A percentile compares a stretch with the other conserved stretches of the same genome.
Evolutionary conservation across 2,329 filamentous ascomycete genomes (phyloP).

Genomic region (Herpotrichia juniperi): DNA sequence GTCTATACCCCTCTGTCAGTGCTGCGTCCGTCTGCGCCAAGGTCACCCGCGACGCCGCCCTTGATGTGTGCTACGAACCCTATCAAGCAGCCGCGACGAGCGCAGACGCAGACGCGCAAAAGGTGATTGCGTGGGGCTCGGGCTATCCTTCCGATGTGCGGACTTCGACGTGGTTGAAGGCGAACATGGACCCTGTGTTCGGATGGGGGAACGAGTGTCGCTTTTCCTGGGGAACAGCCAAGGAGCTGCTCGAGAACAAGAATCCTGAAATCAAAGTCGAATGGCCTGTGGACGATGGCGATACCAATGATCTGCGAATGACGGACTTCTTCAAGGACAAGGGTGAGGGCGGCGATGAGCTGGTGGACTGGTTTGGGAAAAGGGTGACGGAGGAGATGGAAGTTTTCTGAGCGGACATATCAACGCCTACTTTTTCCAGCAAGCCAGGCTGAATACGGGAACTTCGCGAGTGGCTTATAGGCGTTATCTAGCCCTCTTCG

Average conservation of each 20-base stretch:
- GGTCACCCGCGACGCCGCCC: constrained; percentile 87
- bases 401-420: constrained; percentile 62
- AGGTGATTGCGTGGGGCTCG: constrained; percentile 74
- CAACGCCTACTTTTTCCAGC: neutral
- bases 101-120: constrained; percentile 33
- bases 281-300: constrained; percentile 81
- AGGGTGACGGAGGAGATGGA: constrained; percentile 73
- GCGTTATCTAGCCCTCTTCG: neutral
- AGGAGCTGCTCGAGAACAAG: constrained; percentile 87
- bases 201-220: constrained; percentile 93
- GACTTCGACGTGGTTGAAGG: constrained; percentile 80
- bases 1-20: constrained; percentile 88
- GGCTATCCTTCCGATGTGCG: constrained; percentile 90
- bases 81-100: constrained; percentile 45
- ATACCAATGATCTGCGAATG: constrained; percentile 66
- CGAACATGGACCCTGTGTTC: constrained; percentile 90
- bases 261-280: constrained; percentile 73
- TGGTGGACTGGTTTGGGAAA: constrained; percentile 83
- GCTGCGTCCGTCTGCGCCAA: constrained; percentile 95
- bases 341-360: constrained; percentile 64
- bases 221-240: constrained; percentile 95
- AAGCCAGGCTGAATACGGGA: neutral
- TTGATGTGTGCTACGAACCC: constrained; percentile 76
- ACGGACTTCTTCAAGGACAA: constrained; percentile 74
- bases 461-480: neutral